These are phyloP conservation scores for Nevesoporus exiguus DNA, from an alignment of 768 basidiomycete species.

Conservation along the genomic window DNA sequence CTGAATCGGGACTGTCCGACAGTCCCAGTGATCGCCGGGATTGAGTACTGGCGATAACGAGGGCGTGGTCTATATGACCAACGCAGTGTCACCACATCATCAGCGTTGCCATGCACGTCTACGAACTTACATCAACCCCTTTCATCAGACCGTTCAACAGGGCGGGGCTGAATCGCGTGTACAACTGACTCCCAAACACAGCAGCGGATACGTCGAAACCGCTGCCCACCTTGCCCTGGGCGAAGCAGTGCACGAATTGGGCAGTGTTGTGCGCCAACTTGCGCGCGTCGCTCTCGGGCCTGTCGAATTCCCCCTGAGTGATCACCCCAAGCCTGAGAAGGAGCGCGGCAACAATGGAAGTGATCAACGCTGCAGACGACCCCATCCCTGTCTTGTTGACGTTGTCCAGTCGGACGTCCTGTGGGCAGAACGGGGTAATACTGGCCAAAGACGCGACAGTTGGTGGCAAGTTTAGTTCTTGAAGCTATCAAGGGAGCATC, in stretches of 20 bases:
- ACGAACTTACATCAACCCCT: slow-evolving; percentile 20
- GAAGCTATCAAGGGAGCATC: slow-evolving; percentile 46
- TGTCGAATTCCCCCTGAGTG: slow-evolving; percentile 44
- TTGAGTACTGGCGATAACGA: slow-evolving; percentile 53
- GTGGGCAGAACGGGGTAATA: slow-evolving; percentile 74
- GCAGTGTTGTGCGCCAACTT: slow-evolving; percentile 85
- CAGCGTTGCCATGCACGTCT: not conserved
- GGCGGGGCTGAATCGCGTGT: slow-evolving; percentile 79
- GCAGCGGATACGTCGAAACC: slow-evolving; percentile 96
- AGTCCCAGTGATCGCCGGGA: slow-evolving; percentile 66
- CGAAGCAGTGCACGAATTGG: slow-evolving; percentile 92
- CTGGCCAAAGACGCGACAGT: slow-evolving; percentile 59
- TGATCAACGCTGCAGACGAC: slow-evolving; percentile 95
- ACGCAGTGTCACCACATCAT: not conserved
- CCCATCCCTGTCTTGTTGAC: slow-evolving; percentile 99
- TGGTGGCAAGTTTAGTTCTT: slow-evolving; percentile 54
- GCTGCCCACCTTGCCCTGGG: slow-evolving; percentile 97
- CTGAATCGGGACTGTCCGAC: slow-evolving; percentile 61
- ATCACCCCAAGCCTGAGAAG: slow-evolving; percentile 73
- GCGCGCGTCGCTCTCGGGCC: slow-evolving; percentile 44
- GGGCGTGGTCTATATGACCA: slow-evolving; percentile 11
- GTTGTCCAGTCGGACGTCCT: slow-evolving; percentile 62
- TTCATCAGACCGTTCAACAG: slow-evolving; percentile 29
- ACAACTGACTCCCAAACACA: slow-evolving; percentile 91
- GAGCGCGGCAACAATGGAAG: slow-evolving; percentile 85